Percentiles rank a stretch among this genome's conserved stretches.
These are phyloP conservation scores for Coleophoma crateriformis DNA, from an alignment of 2,329 filamentous ascomycete genomes.

Conservation along the genomic window DNA sequence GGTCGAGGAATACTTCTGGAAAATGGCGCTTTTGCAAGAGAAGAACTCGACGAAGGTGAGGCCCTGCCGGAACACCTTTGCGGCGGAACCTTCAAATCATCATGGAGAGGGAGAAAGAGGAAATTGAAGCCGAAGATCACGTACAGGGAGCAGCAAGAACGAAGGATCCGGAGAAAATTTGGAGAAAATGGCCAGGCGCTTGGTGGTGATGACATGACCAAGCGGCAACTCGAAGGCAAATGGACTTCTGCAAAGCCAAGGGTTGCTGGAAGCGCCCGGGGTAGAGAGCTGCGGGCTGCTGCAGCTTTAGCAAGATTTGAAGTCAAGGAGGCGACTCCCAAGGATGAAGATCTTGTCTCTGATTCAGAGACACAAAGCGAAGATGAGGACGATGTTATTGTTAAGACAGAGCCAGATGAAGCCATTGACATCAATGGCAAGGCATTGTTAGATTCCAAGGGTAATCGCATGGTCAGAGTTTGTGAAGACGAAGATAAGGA, in stretches of 20 bases:
- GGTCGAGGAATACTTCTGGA: conserved; percentile 61
- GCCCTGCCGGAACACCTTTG: conserved; percentile 67
- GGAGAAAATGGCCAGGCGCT: conserved; percentile 33
- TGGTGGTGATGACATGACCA: conserved; percentile 52
- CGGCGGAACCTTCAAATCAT: conserved; percentile 67
- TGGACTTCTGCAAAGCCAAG: conserved; percentile 47
- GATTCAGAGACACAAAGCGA: conserved; percentile 38
- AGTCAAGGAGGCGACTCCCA: conserved; percentile 31
- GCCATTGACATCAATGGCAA: conserved; percentile 61
- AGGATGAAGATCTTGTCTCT: conserved; percentile 32
- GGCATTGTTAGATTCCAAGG: conserved; percentile 59
- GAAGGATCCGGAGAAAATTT: conserved; percentile 54
- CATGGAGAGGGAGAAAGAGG: conserved; percentile 44
- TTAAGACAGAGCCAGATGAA: conserved; percentile 40
- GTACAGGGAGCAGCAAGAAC: conserved; percentile 37
- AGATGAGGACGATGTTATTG: conserved; percentile 40
- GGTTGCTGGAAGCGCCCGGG: conserved; percentile 53
- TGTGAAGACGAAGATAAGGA: conserved; percentile 65
- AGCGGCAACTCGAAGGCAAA: conserved; percentile 37
- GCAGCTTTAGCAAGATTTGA: conserved; percentile 56
- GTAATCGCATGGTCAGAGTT: conserved; percentile 64
- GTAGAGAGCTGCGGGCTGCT: conserved; percentile 54
- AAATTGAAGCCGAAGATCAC: conserved; percentile 37
- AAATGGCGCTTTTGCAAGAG: conserved; percentile 53
- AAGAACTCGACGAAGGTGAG: conserved; percentile 47